Base-by-base conservation (phyloP, 75 land plant species). In the Pinus taeda region DNA sequence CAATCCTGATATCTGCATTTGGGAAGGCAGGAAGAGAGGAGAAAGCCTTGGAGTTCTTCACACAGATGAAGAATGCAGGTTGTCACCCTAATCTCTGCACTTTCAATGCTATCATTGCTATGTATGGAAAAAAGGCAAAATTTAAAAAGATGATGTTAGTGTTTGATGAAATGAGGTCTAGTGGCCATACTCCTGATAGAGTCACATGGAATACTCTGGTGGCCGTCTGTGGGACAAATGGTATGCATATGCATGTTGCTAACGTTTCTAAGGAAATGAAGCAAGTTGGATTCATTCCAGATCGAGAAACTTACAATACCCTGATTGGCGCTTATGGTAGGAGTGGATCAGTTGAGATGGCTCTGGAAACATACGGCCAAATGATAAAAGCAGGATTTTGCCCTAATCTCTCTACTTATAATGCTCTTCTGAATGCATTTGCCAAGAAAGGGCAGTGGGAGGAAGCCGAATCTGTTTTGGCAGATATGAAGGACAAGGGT, bases 151-250 rank as follows among this genome's bases (percentile, higher is more conserved):
- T 92, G 94, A 79, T 94, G 77, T 60, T 80, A 59, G 77, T 94
- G 17, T 82, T 96, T 36, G 57, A 71, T 4, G 91, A 94, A 17
- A 90, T 95, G 98, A 91, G 79, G 67, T 22, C 74, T 5, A 78
- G 80, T 71, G 95, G 95, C 2, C 91, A 91, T 69, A 14, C 67
- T 15, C 96, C 98, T 4, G 91, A 93, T 61, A 81, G 86, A 39
- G 79, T 95, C 15, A 96, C 97, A 15, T 93, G 97, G 97, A 96
- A 96, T 65, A 93, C 89, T 4, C 71, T 96, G 84, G 76, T 96
- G 67, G 78, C 87, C 11, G 77, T 87, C 67, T 91, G 85, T 89
- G 91, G 93, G 39, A 85, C 66, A 65, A 82, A 76, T 63, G 95
- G 90, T 11, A 87, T 85, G 91, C 83, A 86, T 24, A 75, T 74